Percentiles rank a stretch among this genome's conserved stretches.
These are phyloP conservation scores for Gonium pectorale DNA, from an alignment of 139 green algal genomes.

Conservation along the genomic window DNA sequence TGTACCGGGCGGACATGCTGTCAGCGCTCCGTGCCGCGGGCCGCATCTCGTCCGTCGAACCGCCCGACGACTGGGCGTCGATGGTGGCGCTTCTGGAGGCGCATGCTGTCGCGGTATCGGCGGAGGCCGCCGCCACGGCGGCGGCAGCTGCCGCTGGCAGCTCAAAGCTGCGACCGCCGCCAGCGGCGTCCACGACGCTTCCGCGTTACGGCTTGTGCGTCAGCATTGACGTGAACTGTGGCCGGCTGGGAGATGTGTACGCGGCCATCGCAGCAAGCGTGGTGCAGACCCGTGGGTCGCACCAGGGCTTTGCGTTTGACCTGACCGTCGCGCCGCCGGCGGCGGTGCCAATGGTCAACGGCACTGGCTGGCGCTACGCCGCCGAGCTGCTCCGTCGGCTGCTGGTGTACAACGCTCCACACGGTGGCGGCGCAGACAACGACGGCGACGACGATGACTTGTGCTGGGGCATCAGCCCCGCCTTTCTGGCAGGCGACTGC, in stretches of 20 bases:
- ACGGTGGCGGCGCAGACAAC: not conserved
- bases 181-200: not conserved
- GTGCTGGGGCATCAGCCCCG: not conserved
- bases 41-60: no score
- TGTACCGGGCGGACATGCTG: not conserved
- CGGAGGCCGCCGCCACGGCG: not conserved
- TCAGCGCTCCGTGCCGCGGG: not conserved
- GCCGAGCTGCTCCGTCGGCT: not conserved
- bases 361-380: constrained; percentile 9
- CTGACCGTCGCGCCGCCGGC: not conserved
- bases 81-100: constrained; percentile 2
- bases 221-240: not conserved
- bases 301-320: not conserved
- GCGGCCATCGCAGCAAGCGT: constrained; percentile 1
- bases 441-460: not conserved
- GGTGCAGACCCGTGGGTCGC: not conserved
- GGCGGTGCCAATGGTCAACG: not conserved
- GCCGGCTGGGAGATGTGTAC: not conserved
- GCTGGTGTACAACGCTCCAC: constrained; percentile 4
- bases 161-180: no score
- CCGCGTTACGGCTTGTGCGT: constrained; percentile 2
- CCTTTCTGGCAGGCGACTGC: not conserved
- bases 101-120: not conserved
- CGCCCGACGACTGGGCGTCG: not conserved
- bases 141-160: not conserved